Base-by-base conservation (phyloP, 805 yeast species). In the Yarrowia bubula region DNA sequence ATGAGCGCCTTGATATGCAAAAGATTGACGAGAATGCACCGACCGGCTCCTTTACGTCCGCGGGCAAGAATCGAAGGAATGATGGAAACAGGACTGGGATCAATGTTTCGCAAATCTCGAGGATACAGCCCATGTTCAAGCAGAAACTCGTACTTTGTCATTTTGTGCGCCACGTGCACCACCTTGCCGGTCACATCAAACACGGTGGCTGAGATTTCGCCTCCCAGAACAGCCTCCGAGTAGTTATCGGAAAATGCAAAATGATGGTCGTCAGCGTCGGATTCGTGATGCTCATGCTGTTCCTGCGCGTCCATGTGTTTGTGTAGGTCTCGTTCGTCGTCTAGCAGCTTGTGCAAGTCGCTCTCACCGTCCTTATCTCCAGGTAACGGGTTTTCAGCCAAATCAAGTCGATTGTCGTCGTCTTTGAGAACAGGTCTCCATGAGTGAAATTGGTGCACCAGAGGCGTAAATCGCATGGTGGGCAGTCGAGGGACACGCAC, bases 41-140 rank as follows among this genome's bases (percentile, higher is more conserved):
- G 80, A 0, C 61, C 61, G 4, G 81, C 77, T 32, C 51, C 64
- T 8, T 43, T 58, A 8, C 42, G 51, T n/a, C 57, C 65, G 64
- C 90, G 75, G 4, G 85, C 85, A 71, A 86, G 83, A 61, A 87
- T 84, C 42, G 84, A 82, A 0, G 92, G 92, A 0, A 85, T 87
- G 33, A 86, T 85, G 70, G 84, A 87, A 43, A 84, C 82, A 42
- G 84, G 78, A 1, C 89, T 80, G 4, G 86, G 79, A 71, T 87
- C 97, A 62, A 92, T 87, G 72, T 90, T 92, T 35, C 98, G 77
- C 68, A 92, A 77, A 74, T 92, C 98, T 76, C 98, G 79, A 1
- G 98, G 96, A 68, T 87, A 90, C 32, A 92, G 74, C 28, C 86
- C 84, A 74, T 91, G 88, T 51, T 88, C 86, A 64, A 77, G 84